These are phyloP conservation scores for Fusarium pseudoanthophilum DNA, from an alignment of 2,329 filamentous ascomycete species.

Conservation along the genomic window DNA sequence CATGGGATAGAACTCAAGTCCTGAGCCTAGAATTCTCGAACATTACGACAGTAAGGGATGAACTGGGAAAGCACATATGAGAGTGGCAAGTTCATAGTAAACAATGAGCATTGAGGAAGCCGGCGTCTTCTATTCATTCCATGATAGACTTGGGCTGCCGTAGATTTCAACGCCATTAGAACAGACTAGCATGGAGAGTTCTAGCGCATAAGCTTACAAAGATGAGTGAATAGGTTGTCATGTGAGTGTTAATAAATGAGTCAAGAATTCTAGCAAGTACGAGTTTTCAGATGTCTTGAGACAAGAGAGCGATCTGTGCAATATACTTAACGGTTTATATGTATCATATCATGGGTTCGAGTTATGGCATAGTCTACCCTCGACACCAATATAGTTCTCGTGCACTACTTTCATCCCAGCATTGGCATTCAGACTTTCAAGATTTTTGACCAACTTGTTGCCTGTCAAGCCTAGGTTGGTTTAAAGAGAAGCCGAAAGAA, in stretches of 20 bases:
- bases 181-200: conserved; percentile 70
- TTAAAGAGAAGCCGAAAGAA: background rate
- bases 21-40: too few species aligned
- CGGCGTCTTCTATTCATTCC: conserved; percentile 56
- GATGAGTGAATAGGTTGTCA: conserved; percentile 37
- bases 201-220: conserved; percentile 61
- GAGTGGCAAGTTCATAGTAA: background rate
- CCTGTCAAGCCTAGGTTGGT: background rate
- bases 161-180: conserved; percentile 57
- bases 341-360: conserved; percentile 49
- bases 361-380: background rate
- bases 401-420: background rate
- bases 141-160: conserved; percentile 73
- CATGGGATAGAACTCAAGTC: background rate
- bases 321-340: conserved; percentile 52
- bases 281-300: conserved; percentile 67
- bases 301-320: conserved; percentile 65
- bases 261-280: conserved; percentile 72
- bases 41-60: background rate
- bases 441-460: background rate
- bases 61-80: background rate
- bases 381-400: background rate
- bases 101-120: background rate
- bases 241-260: conserved; percentile 69
- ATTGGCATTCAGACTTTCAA: background rate